Base-by-base conservation (phyloP, 2,329 filamentous ascomycete species). In the Botryotinia calthae region DNA sequence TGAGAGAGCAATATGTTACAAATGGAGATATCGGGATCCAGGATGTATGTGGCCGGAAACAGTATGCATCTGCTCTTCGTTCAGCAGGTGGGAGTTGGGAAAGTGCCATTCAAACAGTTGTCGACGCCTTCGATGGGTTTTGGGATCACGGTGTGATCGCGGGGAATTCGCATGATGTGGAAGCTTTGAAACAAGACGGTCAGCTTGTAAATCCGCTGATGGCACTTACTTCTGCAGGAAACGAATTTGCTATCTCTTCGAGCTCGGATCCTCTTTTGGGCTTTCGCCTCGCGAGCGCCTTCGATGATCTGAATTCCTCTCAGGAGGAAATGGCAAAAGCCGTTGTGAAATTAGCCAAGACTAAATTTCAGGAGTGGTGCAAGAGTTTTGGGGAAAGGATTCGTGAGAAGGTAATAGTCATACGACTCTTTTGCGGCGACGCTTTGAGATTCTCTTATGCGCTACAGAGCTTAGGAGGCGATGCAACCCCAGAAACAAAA, bases 351-450 rank as follows among this genome's bases (percentile, higher is more conserved):
- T 40, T 70, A 10, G 74, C 70, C 1, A 65, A 66, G 16, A 22
- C 62, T 16, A 58, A 74, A 34, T 74, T 74, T 34, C n/a, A 20
- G 14, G 58, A 61, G 44, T 72, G 73, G 70, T 64, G 64, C 8
- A 59, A 10, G 25, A 31, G 51, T 8, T 76, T 76, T 42, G 18
- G 72, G 25, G 46, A 56, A 22, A 44, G 42, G 14, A 31, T 56
- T 37, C n/a, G 34, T 7, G 2, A 61, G 4, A 31, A 72, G 12
- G 18, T 51, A 31, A 71, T 70, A 18, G 18, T 68, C 14, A 16
- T 70, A 51, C 72, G 75, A 31, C 61, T 76, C 34, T 75, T 65
- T 48, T 64, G 68, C 25, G 75, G 73, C 25, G 75, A 76, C 14
- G 75, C 73, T 31, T 59, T 76, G 62, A 46, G 56, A n/a, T 73